Base-by-base conservation (phyloP, 805 yeast genomes). In the Vanderwaltozyma yarrowii region DNA sequence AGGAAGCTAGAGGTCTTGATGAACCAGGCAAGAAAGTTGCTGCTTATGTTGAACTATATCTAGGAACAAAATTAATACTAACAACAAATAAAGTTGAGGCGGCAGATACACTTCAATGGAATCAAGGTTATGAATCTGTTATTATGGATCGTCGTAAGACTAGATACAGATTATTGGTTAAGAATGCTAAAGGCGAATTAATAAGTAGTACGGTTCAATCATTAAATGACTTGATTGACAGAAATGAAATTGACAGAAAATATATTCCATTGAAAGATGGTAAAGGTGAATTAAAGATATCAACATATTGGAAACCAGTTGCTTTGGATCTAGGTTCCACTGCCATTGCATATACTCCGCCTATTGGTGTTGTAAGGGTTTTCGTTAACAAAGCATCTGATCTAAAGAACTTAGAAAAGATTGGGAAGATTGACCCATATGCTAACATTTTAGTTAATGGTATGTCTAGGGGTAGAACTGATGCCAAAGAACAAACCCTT, bases 381-480 rank as follows among this genome's bases (percentile, higher is more conserved):
- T 67, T 72, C 42, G 60, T 92, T 43, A 74, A 73, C 47, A 72
- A 71, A 43, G 96, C 94, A 31, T 73, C 70, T 40, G 80, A 76
- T 43, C 71, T 92, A 52, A 73, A 81, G 42, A 89, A 92, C 61
- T 70, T 88, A 61, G 96, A 89, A 60, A 80, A 75, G 39, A 70
- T 92, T 42, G 97, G 97, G 43, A 84, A 78, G 51, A 76, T 87
- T 55, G 97, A 92, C 61, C 98, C 99, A 32, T 92, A 89, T 55
- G 76, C 78, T 7, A 76, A 94, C 52, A 66, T 89, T 13, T 62
- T 85, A 53, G 71, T 86, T 34, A 88, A 87, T 55, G 87, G 87
- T 42, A 68, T 76, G 47, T 76, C 76, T 47, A 76, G 75, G 56
- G 83, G 79, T 16, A 75, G 97, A 62, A 92, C 96, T 2, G 70